These are phyloP conservation scores for Ciborinia camelliae DNA, from an alignment of 2,329 filamentous ascomycete genomes.

Conservation along the genomic window DNA sequence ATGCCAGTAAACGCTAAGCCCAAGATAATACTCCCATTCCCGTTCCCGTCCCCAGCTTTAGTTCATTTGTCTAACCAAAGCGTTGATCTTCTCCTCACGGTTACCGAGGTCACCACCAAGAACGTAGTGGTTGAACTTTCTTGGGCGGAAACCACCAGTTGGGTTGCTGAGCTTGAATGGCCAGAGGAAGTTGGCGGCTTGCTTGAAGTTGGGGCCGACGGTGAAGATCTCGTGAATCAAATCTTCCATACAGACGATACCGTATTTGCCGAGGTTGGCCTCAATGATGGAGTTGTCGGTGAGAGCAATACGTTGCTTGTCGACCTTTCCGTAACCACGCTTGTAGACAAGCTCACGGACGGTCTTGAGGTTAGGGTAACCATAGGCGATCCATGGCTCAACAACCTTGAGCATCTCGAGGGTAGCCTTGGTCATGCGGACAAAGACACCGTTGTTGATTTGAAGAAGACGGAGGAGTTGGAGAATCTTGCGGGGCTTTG, in stretches of 20 bases:
- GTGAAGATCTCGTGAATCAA: constrained; percentile 99
- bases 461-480: constrained; percentile 99
- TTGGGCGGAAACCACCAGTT: constrained; percentile 88
- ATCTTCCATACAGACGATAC: constrained; percentile 99
- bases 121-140: constrained; percentile 66
- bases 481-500: constrained; percentile 99
- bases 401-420: constrained; percentile 96
- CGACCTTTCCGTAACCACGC: constrained; percentile 97
- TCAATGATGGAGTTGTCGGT: constrained; percentile 98
- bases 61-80: constrained; percentile 26
- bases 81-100: constrained; percentile 70
- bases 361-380: constrained; percentile 99
- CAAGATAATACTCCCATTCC: constrained; percentile 24
- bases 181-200: constrained; percentile 99
- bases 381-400: constrained; percentile 98
- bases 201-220: constrained; percentile 99
- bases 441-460: constrained; percentile 99
- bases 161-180: constrained; percentile 99
- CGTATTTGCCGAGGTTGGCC: constrained; percentile 94
- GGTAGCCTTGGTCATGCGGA: constrained; percentile 96
- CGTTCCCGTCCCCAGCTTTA: constrained; percentile 19
- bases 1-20: constrained; percentile 24
- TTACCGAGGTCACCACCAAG: constrained; percentile 94
- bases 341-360: constrained; percentile 99
- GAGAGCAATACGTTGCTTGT: constrained; percentile 95